These are phyloP conservation scores for Codiaeum variegatum DNA, from an alignment of 441 rosid genomes.

Conservation along the genomic window DNA sequence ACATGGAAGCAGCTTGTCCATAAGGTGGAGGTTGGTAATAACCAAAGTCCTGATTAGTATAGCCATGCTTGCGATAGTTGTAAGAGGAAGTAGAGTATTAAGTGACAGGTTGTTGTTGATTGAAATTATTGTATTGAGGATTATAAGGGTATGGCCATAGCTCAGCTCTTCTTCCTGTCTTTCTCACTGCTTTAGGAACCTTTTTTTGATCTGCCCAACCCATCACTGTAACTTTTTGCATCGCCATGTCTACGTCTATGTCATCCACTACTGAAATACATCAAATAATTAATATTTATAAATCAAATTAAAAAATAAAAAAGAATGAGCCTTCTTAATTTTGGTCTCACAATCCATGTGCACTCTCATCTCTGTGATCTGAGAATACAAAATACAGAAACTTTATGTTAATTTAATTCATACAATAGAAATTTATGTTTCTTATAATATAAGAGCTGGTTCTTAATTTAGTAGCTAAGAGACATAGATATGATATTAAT, in stretches of 20 bases:
- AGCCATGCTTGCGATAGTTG: slow-evolving; percentile 30
- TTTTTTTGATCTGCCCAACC: slow-evolving; percentile 63
- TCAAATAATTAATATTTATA: not conserved
- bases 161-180: slow-evolving; percentile 49
- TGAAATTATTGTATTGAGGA: slow-evolving; percentile 38
- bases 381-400: not conserved
- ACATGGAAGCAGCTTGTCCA: slow-evolving; percentile 38
- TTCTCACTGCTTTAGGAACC: slow-evolving; percentile 52
- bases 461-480: too few relatives aligned
- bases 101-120: slow-evolving; percentile 24
- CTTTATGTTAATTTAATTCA: too few relatives aligned
- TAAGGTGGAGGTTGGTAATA: slow-evolving; percentile 38
- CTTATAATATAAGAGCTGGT: too few relatives aligned
- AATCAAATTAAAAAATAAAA: not conserved
- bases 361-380: slow-evolving; percentile 73
- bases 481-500: too few relatives aligned
- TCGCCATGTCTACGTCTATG: slow-evolving; percentile 47
- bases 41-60: slow-evolving; percentile 39
- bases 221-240: slow-evolving; percentile 69
- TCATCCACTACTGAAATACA: slow-evolving; percentile 50
- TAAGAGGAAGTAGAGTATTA: slow-evolving; percentile 14
- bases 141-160: slow-evolving; percentile 59
- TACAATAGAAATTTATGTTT: too few relatives aligned
- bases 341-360: slow-evolving; percentile 69
- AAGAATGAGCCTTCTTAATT: slow-evolving; percentile 42